Percentiles rank a stretch among this genome's conserved stretches.
Conservation (phyloP, 345 rosid genomes). For the Brassica juncea region DNA sequence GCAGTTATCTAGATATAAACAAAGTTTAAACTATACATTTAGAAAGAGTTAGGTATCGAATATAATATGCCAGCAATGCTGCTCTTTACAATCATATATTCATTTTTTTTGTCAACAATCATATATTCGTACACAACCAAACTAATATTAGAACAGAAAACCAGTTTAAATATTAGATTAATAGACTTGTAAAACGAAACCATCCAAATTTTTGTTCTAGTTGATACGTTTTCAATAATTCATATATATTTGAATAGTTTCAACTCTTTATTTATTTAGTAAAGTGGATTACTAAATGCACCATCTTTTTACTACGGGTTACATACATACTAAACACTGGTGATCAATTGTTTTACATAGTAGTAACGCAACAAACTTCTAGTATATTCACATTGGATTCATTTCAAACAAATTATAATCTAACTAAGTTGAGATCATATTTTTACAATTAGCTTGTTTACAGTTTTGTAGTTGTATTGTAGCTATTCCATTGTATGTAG, state of each 20-base stretch:
- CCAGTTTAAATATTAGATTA: not conserved
- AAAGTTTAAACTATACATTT: too few species aligned
- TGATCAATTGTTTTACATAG: not conserved
- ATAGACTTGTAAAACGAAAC: not conserved
- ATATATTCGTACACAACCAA: too few species aligned
- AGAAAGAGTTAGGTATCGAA: too few species aligned
- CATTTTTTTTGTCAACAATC: too few species aligned
- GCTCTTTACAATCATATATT: not conserved
- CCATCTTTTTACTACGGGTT: not conserved
- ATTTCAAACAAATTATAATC: not conserved
- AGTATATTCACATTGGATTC: not conserved
- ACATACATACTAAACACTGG: not conserved
- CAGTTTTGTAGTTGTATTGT: not conserved
- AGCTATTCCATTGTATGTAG: not conserved
- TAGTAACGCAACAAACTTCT: not conserved
- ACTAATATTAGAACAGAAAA: not conserved
- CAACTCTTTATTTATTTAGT: not conserved
- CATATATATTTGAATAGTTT: not conserved
- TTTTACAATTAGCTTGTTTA: not conserved
- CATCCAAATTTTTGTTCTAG: not conserved
- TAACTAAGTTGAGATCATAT: not conserved
- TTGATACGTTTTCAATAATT: not conserved
- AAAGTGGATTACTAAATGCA: not conserved
- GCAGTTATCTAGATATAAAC: slow-evolving; percentile 8
- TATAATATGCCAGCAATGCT: not conserved